Evolutionary conservation across 2,329 filamentous ascomycete genomes (phyloP).

Genomic region (Clarireedia hainanense): DNA sequence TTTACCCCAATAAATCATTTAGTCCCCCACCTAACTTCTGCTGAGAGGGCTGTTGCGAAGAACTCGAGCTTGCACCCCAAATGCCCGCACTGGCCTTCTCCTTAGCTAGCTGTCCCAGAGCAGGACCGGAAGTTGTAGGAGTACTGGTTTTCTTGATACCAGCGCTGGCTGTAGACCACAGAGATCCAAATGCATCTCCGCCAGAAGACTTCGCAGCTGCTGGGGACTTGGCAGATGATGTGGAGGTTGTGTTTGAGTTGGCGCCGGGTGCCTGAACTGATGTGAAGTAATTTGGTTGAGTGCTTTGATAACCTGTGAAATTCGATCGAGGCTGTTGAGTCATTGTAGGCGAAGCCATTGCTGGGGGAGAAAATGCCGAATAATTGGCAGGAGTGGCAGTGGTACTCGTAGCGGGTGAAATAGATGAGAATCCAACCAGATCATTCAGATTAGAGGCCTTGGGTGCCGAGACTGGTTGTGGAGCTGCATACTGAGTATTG

Average conservation of each 20-base stretch:
- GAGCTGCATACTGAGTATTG: constrained; percentile 66
- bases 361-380: constrained; percentile 51
- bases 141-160: constrained; percentile 67
- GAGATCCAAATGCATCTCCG: constrained; percentile 80
- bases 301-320: constrained; percentile 60
- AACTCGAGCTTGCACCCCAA: constrained; percentile 57
- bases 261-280: constrained; percentile 52
- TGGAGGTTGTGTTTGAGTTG: constrained; percentile 27
- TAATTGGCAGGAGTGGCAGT: constrained; percentile 52
- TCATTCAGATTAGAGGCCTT: constrained; percentile 74
- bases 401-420: constrained; percentile 62
- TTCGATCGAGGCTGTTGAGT: constrained; percentile 38
- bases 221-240: constrained; percentile 40
- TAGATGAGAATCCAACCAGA: constrained; percentile 71
- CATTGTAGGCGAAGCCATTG: constrained; percentile 31
- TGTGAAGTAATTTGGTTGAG: constrained; percentile 91
- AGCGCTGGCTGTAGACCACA: constrained; percentile 65
- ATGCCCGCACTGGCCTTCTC: constrained; percentile 93
- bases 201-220: constrained; percentile 48
- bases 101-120: constrained; percentile 92
- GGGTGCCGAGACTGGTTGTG: constrained; percentile 76
- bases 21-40: constrained; percentile 32
- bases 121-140: constrained; percentile 57
- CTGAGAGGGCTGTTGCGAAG: constrained; percentile 14
- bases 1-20: constrained; percentile 39